Evolutionary conservation across 2,329 filamentous ascomycete species (phyloP).

Genomic region (Exophiala xenobiotica): DNA sequence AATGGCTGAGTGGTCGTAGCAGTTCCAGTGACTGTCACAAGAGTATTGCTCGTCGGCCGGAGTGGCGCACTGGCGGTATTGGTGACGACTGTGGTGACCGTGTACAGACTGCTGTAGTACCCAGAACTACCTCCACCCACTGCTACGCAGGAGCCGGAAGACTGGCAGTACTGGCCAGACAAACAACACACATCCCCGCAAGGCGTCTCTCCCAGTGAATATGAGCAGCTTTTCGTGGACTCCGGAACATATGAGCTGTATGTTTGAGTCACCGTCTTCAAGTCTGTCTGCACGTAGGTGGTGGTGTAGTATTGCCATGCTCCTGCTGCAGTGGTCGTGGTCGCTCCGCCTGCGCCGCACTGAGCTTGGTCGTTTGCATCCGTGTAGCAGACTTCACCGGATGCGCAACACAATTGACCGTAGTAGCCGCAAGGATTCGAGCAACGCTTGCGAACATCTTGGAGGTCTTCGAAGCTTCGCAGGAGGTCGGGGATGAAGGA

Average conservation of each 20-base stretch:
- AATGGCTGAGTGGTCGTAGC: constrained; percentile 47
- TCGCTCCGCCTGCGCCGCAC: constrained; percentile 38
- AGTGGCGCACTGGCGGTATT: constrained; percentile 40
- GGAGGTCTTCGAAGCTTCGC: constrained; percentile 24
- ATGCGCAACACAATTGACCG: constrained; percentile 51
- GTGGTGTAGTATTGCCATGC: constrained; percentile 58
- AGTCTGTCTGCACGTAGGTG: constrained; percentile 56
- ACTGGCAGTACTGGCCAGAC: constrained; percentile 44
- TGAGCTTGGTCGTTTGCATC: constrained; percentile 50
- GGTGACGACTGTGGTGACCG: constrained; percentile 34
- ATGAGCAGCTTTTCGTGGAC: constrained; percentile 44
- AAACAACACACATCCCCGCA: constrained; percentile 49
- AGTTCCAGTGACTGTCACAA: constrained; percentile 42
- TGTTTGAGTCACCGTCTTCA: constrained; percentile 54
- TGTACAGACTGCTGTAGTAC: constrained; percentile 39
- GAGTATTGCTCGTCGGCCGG: constrained; percentile 46
- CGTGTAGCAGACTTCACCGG: constrained; percentile 50
- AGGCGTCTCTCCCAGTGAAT: constrained; percentile 43
- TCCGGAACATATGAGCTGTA: constrained; percentile 45
- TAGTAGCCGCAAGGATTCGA: constrained; percentile 54
- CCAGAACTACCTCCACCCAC: constrained; percentile 34
- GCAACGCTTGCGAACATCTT: constrained; percentile 38
- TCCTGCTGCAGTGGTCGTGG: constrained; percentile 30
- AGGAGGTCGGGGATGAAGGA: constrained; percentile 30
- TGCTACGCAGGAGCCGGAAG: constrained; percentile 36